phyloP scores from a whole-genome alignment of 805 yeast species.

The Ascoidea rubescens region DNA sequence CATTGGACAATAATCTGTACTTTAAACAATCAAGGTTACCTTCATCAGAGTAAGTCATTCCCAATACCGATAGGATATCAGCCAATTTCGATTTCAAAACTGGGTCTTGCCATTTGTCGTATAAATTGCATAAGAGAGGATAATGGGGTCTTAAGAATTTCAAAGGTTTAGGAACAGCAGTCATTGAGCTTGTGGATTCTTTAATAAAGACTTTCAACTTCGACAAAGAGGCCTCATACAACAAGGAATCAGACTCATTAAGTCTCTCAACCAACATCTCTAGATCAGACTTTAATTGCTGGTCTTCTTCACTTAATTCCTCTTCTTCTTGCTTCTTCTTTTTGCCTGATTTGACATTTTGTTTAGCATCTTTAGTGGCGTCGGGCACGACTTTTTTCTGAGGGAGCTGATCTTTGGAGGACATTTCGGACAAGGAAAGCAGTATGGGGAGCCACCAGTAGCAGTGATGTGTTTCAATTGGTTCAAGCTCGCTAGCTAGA shows the following conservation, averaged over 20 bases:
- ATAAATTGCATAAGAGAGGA: conserved; percentile 48
- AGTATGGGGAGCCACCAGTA: no score
- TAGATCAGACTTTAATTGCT: conserved; percentile 71
- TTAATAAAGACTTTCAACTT: conserved; percentile 66
- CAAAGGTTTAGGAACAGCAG: conserved; percentile 98
- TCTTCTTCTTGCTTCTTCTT: conserved; percentile 39
- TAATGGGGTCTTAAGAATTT: conserved; percentile 88
- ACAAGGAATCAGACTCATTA: conserved; percentile 28
- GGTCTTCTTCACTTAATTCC: conserved; percentile 88
- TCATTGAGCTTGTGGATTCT: conserved; percentile 95
- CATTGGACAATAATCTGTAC: conserved; percentile 54
- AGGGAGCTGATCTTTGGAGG: background rate
- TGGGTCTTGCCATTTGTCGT: conserved; percentile 48
- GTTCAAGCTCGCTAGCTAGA: no score
- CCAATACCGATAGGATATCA: conserved; percentile 82
- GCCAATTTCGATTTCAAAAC: conserved; percentile 48
- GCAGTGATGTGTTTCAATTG: no score
- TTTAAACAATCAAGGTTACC: conserved; percentile 69
- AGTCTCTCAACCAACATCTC: conserved; percentile 78
- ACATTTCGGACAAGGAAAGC: background rate
- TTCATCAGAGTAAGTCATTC: conserved; percentile 84
- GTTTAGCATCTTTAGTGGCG: background rate
- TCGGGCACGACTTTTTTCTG: background rate
- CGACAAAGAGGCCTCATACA: conserved; percentile 46
- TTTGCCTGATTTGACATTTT: conserved; percentile 14